Base-by-base conservation (phyloP, 1,284 basidiomycete species). In the Phylloporus sp. region DNA sequence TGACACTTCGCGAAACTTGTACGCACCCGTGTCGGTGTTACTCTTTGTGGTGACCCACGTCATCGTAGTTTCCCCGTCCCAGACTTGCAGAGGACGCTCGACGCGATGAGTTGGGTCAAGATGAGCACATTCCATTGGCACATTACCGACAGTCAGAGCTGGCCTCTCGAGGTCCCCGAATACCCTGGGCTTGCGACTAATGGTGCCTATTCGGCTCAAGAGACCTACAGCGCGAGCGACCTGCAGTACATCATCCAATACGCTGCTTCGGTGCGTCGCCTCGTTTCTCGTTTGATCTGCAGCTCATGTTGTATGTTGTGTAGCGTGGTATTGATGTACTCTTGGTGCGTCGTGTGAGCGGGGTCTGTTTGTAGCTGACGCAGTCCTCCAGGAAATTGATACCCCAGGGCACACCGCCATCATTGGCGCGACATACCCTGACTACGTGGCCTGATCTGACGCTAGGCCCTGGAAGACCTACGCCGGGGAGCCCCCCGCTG, bases 61-160 rank as follows among this genome's bases (percentile, higher is more conserved):
- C 34, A 50, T 12, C n/a, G 20, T 50, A 91, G 90, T 73, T 92
- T 89, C 78, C 84, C 90, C 0, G 81, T 90, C 11, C 55, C 73
- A 0, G 88, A 91, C 68, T 85, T 96, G 71, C 82, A 89, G 62
- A 84, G 89, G 37, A 91, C 90, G 11, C 75, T 98, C 24, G 91
- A 95, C 68, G 88, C 91, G 2, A 95, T 96, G 94, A 89, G 89
- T 64, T 88, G 86, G 85, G 91, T 92, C 68, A 98, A 98, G 79
- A 75, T 83, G 57, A 86, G 83, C 69, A 79, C 80, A 11, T 87
- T 92, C 76, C 89, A 92, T 69, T 92, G 90, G 91, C 91, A 93
- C 71, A 81, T 91, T 60, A 86, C 86, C 17, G 87, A 88, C 73
- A 82, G 81, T 61, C 85, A 88, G 74, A 87, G 86, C 61, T 93